These are phyloP conservation scores for Botrytis medusae DNA, from an alignment of 2,329 filamentous ascomycete genomes.

Conservation along the genomic window DNA sequence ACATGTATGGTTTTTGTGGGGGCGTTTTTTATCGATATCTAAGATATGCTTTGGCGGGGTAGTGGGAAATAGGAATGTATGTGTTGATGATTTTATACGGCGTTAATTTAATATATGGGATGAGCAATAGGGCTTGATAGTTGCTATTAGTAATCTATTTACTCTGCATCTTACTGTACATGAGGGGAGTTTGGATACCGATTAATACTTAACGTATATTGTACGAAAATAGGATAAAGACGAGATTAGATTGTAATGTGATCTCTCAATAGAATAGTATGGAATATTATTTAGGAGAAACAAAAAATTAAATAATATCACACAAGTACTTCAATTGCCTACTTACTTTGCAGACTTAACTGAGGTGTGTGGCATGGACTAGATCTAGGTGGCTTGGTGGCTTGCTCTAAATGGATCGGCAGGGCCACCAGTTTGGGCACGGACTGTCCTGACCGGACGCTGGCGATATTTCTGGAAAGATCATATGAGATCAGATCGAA, in stretches of 20 bases:
- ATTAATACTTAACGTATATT: background rate
- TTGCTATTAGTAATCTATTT: background rate
- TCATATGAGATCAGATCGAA: background rate
- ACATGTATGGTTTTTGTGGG: constrained; percentile 50
- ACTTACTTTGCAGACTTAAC: too few relatives aligned
- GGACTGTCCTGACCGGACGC: too few relatives aligned
- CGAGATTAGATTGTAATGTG: background rate
- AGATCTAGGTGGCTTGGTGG: too few relatives aligned
- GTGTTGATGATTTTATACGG: background rate
- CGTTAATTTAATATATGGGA: background rate
- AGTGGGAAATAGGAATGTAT: background rate
- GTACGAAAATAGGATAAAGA: background rate
- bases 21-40: constrained; percentile 20
- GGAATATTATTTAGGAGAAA: background rate
- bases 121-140: background rate
- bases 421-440: too few relatives aligned
- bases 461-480: background rate
- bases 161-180: background rate
- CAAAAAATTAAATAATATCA: background rate
- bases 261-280: background rate
- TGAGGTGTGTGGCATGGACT: too few relatives aligned
- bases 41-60: background rate
- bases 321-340: background rate
- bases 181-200: background rate
- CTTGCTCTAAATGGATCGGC: too few relatives aligned